Conservation (phyloP, 2,329 filamentous ascomycete species). For the Talaromyces verruculosus region DNA sequence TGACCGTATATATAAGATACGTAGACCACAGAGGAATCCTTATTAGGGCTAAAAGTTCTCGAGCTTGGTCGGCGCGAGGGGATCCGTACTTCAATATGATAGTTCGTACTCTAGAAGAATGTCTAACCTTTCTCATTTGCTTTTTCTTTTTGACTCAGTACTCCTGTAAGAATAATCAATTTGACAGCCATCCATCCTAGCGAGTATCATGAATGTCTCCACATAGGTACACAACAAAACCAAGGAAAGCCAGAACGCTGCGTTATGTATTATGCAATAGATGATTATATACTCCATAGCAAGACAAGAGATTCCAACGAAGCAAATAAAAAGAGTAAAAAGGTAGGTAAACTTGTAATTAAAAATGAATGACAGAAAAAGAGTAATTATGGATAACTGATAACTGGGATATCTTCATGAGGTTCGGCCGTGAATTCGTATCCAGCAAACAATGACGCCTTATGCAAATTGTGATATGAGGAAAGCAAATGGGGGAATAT, state of each 20-base stretch:
- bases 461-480: slow-evolving; percentile 10
- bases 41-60: too few species aligned
- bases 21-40: too few species aligned
- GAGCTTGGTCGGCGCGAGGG: too few species aligned
- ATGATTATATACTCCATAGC: neutral
- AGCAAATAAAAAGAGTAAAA: neutral
- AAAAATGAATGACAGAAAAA: neutral
- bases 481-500: neutral
- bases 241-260: neutral
- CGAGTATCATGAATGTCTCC: neutral
- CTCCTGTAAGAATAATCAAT: neutral
- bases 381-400: neutral
- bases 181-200: neutral
- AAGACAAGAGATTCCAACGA: neutral
- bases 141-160: neutral
- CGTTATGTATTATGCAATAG: slow-evolving; percentile 1
- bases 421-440: slow-evolving; percentile 7
- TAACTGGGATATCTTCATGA: neutral
- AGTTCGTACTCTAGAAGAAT: neutral
- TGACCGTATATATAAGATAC: too few species aligned
- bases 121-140: neutral
- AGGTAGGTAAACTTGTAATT: neutral
- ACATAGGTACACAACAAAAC: neutral
- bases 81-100: neutral
- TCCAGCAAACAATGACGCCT: slow-evolving; percentile 6